Evolutionary conservation across 2,329 filamentous ascomycete species (phyloP).

Genomic region (Catunica adiposa): DNA sequence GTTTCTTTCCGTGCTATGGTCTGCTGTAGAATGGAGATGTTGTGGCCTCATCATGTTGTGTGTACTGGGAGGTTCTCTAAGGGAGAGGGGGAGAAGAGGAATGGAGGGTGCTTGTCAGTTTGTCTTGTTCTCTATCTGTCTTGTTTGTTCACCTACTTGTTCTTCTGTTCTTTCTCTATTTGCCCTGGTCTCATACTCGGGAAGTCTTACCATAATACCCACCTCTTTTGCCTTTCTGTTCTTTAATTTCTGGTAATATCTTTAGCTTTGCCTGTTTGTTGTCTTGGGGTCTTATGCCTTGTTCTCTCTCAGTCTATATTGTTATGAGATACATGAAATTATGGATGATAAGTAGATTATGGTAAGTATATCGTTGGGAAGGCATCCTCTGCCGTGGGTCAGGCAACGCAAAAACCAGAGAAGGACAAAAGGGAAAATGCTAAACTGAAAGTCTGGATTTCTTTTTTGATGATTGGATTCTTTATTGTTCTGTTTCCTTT

Average conservation of each 20-base stretch:
- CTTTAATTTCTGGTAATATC: neutral
- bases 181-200: conserved; percentile 1
- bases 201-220: conserved; percentile 9
- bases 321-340: neutral
- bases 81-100: neutral
- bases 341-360: too few relatives aligned
- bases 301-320: too few relatives aligned
- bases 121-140: conserved; percentile 4
- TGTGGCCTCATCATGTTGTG: neutral
- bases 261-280: neutral
- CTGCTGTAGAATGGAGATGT: neutral
- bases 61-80: neutral
- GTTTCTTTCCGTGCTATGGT: conserved; percentile 1
- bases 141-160: conserved; percentile 7
- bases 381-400: too few relatives aligned
- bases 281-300: too few relatives aligned
- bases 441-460: neutral
- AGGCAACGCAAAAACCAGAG: too few relatives aligned
- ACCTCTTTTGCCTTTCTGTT: conserved; percentile 6
- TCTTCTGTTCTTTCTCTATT: conserved; percentile 10
- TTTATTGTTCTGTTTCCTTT: neutral
- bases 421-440: neutral
- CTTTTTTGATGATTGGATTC: conserved; percentile 6
- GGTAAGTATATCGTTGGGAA: too few relatives aligned
- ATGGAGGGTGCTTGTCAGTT: neutral